Base-by-base conservation (phyloP, 1,139 yeast species). In the Sugiyamaella japonica region DNA sequence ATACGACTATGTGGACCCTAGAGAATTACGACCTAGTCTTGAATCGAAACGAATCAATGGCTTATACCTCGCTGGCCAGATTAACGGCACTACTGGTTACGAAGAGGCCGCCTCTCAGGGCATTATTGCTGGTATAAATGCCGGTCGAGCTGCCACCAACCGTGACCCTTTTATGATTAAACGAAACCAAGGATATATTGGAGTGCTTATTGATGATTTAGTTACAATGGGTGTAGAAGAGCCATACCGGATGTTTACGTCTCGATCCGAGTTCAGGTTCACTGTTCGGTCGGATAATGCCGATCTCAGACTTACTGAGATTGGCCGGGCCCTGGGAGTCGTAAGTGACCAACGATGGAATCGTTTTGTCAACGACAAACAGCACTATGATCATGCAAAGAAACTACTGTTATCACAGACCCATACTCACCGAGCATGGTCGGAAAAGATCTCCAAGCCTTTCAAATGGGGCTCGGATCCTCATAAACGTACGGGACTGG, bases 31-130 rank as follows among this genome's bases (percentile, higher is more conserved):
- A 53, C 79, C 78, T 50, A 87, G 96, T 0, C 71, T 95, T 46
- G 97, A 93, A 67, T 89, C 98, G 0, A 90, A 89, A 65, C 71
- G 82, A 5, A 83, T 95, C 1, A 73, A 78, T 15, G 98, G 98
- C 0, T 73, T 95, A 43, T 95, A 74, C 66, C 76, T 95, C 52
- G 99, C 99, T 0, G 99, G 99, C 1, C 99, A 95, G 71, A 95
- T 95, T 43, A 95, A 95, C 67, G 99, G 99, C 44, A 95, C 99
- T 0, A 95, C 99, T 0, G 99, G 99, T 0, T 95, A 95, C 65
- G 99, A 95, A 72, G 99, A 95, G 69, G 99, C 99, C 0, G 97
- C 97, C 1, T 85, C 98, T 0, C 99, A 93, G 67, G 99, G 99
- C 1, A 79, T 91, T 55, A 73, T 95, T 49, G 99, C 99, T 1